phyloP scores from a whole-genome alignment of 2,329 filamentous ascomycete genomes.

The Aspergillus proliferans region DNA sequence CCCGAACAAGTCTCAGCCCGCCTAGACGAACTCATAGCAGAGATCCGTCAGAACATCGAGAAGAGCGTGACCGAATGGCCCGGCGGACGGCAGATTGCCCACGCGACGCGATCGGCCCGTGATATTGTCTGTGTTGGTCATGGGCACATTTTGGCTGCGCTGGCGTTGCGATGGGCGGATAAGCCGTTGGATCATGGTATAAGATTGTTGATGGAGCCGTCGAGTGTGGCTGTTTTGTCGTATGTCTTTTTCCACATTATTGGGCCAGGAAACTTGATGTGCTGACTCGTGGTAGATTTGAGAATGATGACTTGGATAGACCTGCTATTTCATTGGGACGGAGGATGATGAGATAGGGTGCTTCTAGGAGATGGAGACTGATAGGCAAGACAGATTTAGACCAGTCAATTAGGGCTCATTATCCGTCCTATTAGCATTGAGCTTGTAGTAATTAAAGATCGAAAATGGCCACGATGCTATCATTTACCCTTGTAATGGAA shows the following conservation, averaged over 20 bases:
- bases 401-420: not conserved
- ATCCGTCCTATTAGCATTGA: not conserved
- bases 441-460: not conserved
- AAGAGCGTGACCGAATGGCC: constrained; percentile 4
- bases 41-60: constrained; percentile 6
- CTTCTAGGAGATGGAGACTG: no score
- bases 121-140: constrained; percentile 13
- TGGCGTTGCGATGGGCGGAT: constrained; percentile 11
- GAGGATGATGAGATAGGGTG: not conserved
- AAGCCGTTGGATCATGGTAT: constrained; percentile 7
- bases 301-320: constrained; percentile 7
- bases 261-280: not conserved
- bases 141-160: constrained; percentile 12
- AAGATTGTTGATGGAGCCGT: constrained; percentile 11
- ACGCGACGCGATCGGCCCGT: not conserved
- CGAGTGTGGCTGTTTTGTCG: constrained; percentile 12
- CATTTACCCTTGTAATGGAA: no score
- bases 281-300: constrained; percentile 6
- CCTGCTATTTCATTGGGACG: constrained; percentile 7
- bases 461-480: no score
- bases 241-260: constrained; percentile 1
- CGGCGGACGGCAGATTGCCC: constrained; percentile 3
- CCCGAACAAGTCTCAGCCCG: constrained; percentile 7
- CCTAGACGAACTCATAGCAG: constrained; percentile 6
- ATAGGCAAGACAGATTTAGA: not conserved